Percentiles rank a stretch among this genome's conserved stretches.
These are phyloP conservation scores for Castanea mollissima DNA, from an alignment of 306 rosid genomes.

Conservation along the genomic window DNA sequence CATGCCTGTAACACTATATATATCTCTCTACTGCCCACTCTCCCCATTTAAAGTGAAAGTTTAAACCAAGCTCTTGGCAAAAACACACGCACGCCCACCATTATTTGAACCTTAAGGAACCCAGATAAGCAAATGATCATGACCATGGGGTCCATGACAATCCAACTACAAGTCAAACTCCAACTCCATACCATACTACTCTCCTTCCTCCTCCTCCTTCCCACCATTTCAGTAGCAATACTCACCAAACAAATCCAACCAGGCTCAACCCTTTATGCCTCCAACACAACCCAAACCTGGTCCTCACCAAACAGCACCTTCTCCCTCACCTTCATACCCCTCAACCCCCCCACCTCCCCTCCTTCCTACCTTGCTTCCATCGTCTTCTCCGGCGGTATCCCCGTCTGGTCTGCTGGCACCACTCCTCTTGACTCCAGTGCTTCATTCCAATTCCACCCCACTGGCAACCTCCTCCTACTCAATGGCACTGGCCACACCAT, in stretches of 20 bases:
- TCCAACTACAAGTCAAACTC: not conserved
- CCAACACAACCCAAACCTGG: slow-evolving; percentile 45
- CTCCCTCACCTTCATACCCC: slow-evolving; percentile 47
- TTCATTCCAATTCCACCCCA: slow-evolving; percentile 42
- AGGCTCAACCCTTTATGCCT: slow-evolving; percentile 54
- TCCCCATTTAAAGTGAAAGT: no score
- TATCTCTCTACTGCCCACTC: no score
- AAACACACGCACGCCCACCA: not conserved
- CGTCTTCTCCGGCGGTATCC: slow-evolving; percentile 43
- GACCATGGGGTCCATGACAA: not conserved
- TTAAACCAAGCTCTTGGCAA: no score
- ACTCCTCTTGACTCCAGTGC: slow-evolving; percentile 48
- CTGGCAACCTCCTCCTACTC: slow-evolving; percentile 56
- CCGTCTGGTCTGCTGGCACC: slow-evolving; percentile 61
- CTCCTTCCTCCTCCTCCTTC: slow-evolving; percentile 7
- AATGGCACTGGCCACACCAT: slow-evolving; percentile 53
- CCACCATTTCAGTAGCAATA: not conserved
- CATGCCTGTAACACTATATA: no score
- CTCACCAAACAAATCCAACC: slow-evolving; percentile 17
- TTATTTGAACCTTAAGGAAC: not conserved
- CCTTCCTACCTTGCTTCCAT: slow-evolving; percentile 56
- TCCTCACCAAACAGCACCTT: slow-evolving; percentile 33
- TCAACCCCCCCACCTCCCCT: slow-evolving; percentile 44
- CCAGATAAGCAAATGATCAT: not conserved
- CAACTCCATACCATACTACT: slow-evolving; percentile 8